Percentiles rank a stretch among this genome's conserved stretches.
Conservation (phyloP, 345 rosid genomes). For the Erodium maritimum region DNA sequence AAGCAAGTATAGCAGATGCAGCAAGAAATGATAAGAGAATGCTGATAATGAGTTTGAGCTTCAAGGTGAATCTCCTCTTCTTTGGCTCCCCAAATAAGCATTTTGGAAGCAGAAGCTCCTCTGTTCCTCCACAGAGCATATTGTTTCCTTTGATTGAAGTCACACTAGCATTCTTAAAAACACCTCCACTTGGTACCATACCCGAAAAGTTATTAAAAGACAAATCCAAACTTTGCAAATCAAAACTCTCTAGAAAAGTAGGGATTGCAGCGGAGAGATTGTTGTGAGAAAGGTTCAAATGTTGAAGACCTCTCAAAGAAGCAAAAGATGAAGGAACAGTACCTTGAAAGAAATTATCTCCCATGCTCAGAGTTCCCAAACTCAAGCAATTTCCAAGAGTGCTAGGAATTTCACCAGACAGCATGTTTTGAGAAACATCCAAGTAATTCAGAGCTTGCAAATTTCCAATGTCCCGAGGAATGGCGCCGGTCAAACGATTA, state of each 20-base stretch:
- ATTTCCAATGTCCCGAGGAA: constrained; percentile 4
- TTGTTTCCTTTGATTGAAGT: constrained; percentile 9
- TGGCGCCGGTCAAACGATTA: constrained; percentile 7
- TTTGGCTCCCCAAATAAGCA: constrained; percentile 3
- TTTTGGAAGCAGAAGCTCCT: constrained; percentile 5
- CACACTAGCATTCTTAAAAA: constrained; percentile 5
- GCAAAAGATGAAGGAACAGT: constrained; percentile 8
- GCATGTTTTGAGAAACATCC: constrained; percentile 7
- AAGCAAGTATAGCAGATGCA: not conserved
- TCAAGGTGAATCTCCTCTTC: constrained; percentile 2
- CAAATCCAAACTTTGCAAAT: constrained; percentile 6
- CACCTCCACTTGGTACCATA: constrained; percentile 6
- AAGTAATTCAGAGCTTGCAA: constrained; percentile 2
- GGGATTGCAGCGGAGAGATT: constrained; percentile 9
- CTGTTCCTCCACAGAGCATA: constrained; percentile 8
- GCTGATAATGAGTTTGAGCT: not conserved
- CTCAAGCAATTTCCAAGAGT: constrained; percentile 6
- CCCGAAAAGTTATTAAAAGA: constrained; percentile 7
- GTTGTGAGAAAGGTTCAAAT: constrained; percentile 9
- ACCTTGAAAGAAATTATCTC: constrained; percentile 2
- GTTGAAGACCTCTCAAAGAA: constrained; percentile 3
- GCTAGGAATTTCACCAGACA: constrained; percentile 5
- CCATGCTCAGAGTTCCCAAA: not conserved
- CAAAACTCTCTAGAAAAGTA: not conserved
- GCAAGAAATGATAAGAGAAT: not conserved